phyloP scores from a whole-genome alignment of 2,329 filamentous ascomycete species.

The Aspergillus melleus region DNA sequence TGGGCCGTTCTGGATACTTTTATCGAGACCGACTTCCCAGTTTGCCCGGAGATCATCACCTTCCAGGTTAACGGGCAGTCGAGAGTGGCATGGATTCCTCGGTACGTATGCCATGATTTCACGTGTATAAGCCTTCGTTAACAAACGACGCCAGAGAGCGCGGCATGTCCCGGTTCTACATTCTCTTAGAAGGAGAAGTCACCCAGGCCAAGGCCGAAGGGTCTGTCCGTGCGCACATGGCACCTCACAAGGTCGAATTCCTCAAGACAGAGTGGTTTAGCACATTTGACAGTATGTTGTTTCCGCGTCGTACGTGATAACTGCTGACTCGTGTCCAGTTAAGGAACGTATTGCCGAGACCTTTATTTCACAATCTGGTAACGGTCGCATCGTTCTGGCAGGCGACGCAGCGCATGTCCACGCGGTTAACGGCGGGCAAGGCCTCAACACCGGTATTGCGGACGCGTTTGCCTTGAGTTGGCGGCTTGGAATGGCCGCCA shows the following conservation, averaged over 20 bases:
- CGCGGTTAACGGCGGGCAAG: slow-evolving; percentile 6
- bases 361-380: slow-evolving; percentile 4
- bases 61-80: slow-evolving; percentile 3
- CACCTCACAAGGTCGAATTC: not conserved
- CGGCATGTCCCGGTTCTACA: slow-evolving; percentile 3
- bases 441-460: slow-evolving; percentile 6
- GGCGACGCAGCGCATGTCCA: slow-evolving; percentile 3
- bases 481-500: not conserved
- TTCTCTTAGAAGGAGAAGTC: slow-evolving; percentile 1
- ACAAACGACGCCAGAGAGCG: not conserved
- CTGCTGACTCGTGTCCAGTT: not conserved
- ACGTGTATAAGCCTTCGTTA: not conserved
- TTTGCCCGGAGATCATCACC: slow-evolving; percentile 4
- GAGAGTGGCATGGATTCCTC: slow-evolving; percentile 5
- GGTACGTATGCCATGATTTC: not conserved
- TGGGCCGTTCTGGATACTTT: slow-evolving; percentile 6
- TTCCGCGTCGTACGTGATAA: not conserved
- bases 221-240: slow-evolving; percentile 5
- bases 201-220: not conserved
- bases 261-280: slow-evolving; percentile 5
- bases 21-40: slow-evolving; percentile 1
- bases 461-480: slow-evolving; percentile 8
- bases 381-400: slow-evolving; percentile 1
- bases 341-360: slow-evolving; percentile 1
- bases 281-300: slow-evolving; percentile 1